phyloP scores from a whole-genome alignment of 106 monocot species.

The Dendrobium nobile region DNA sequence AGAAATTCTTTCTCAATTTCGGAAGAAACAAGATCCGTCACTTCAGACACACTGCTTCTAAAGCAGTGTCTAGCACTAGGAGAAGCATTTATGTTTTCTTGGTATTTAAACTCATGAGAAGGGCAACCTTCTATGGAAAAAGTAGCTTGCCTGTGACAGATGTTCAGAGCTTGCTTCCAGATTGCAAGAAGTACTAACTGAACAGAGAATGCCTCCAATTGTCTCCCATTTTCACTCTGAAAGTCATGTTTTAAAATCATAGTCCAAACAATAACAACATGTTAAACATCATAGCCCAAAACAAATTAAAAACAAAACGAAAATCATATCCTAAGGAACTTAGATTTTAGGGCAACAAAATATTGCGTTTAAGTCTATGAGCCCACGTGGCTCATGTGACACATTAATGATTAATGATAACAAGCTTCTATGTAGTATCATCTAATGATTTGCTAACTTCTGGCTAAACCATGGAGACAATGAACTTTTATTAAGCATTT shows the following conservation, averaged over 20 bases:
- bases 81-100: constrained; percentile 12
- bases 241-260: constrained; percentile 2
- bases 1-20: constrained; percentile 82
- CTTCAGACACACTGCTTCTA: constrained; percentile 30
- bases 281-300: not conserved
- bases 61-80: constrained; percentile 15
- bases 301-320: not conserved
- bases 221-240: constrained; percentile 42
- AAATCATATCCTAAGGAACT: not conserved
- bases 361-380: no score
- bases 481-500: no score
- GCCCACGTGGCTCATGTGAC: no score
- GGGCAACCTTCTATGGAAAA: constrained; percentile 57
- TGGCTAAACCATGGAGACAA: no score
- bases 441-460: no score
- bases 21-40: constrained; percentile 26
- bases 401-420: no score
- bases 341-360: not conserved
- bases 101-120: constrained; percentile 27
- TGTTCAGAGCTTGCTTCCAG: constrained; percentile 92
- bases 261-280: not conserved
- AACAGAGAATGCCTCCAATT: constrained; percentile 75
- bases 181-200: constrained; percentile 89
- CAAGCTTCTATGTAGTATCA: no score
- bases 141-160: constrained; percentile 68